These are phyloP conservation scores for Magnaporthales sp. DNA, from an alignment of 2,329 filamentous ascomycete genomes.

Conservation along the genomic window DNA sequence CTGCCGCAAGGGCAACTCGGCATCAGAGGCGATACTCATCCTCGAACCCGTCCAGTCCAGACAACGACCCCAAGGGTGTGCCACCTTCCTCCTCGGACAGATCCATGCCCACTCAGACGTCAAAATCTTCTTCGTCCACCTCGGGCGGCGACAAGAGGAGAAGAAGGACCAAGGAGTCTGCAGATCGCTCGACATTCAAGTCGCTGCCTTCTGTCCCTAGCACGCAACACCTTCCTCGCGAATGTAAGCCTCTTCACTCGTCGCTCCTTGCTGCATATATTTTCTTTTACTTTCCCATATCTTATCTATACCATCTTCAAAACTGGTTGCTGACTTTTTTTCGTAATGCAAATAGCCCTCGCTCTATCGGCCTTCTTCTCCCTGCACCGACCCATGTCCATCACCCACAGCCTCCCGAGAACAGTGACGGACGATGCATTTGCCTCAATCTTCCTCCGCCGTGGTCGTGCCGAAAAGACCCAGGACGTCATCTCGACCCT, in stretches of 20 bases:
- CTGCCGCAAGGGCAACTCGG: conserved; percentile 25
- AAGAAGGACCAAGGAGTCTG: conserved; percentile 46
- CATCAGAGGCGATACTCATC: conserved; percentile 51
- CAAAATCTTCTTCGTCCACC: conserved; percentile 29
- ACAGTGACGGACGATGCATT: conserved; percentile 67
- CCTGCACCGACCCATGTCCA: conserved; percentile 85
- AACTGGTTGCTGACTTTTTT: conserved; percentile 16
- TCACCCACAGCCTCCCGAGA: conserved; percentile 72
- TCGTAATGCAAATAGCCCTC: conserved; percentile 50
- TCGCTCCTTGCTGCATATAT: neutral
- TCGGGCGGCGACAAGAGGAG: conserved; percentile 40
- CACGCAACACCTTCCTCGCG: conserved; percentile 62
- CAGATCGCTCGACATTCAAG: conserved; percentile 19
- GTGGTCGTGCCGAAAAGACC: conserved; percentile 40
- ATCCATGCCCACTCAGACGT: conserved; percentile 39
- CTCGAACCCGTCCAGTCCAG: conserved; percentile 54
- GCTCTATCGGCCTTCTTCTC: conserved; percentile 91
- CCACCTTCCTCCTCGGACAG: conserved; percentile 32
- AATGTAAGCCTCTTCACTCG: conserved; percentile 37
- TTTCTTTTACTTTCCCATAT: neutral
- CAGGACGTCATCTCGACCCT: conserved; percentile 61
- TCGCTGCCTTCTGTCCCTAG: conserved; percentile 64
- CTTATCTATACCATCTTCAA: neutral
- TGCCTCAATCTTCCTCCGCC: conserved; percentile 68
- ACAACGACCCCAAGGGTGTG: conserved; percentile 41